Conservation (phyloP, 768 basidiomycete species). For the Harrya chromipes region DNA sequence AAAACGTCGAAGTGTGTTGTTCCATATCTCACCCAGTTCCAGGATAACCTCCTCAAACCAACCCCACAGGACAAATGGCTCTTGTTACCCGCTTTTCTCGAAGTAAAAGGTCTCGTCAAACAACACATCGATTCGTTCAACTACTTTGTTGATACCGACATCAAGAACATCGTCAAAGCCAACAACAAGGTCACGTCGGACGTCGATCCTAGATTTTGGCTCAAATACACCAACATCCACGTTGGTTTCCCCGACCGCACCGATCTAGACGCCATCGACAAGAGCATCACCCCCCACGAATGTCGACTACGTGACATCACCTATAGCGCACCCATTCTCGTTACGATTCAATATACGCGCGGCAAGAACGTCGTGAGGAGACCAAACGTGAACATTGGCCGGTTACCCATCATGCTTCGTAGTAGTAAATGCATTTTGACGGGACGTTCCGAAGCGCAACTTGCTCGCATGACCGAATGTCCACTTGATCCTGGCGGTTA, state of each 20-base stretch:
- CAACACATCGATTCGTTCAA: conserved; percentile 99
- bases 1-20: conserved; percentile 76
- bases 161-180: conserved; percentile 93
- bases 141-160: conserved; percentile 96
- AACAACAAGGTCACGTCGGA: conserved; percentile 95
- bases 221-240: conserved; percentile 94
- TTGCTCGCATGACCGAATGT: conserved; percentile 96
- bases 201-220: conserved; percentile 94
- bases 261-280: conserved; percentile 75
- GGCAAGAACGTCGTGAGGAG: conserved; percentile 86
- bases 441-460: conserved; percentile 68
- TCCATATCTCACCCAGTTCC: neutral
- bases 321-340: conserved; percentile 89
- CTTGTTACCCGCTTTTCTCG: conserved; percentile 90
- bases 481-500: conserved; percentile 99
- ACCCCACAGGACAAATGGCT: conserved; percentile 92
- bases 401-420: conserved; percentile 93
- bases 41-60: conserved; percentile 3
- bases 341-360: conserved; percentile 92
- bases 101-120: conserved; percentile 98
- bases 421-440: conserved; percentile 93
- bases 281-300: conserved; percentile 91
- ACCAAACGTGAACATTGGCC: conserved; percentile 81
- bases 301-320: conserved; percentile 94
- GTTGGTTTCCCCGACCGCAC: conserved; percentile 91